These are phyloP conservation scores for Smittium culicis DNA, from an alignment of 371 early-diverging fungal species.

Conservation along the genomic window DNA sequence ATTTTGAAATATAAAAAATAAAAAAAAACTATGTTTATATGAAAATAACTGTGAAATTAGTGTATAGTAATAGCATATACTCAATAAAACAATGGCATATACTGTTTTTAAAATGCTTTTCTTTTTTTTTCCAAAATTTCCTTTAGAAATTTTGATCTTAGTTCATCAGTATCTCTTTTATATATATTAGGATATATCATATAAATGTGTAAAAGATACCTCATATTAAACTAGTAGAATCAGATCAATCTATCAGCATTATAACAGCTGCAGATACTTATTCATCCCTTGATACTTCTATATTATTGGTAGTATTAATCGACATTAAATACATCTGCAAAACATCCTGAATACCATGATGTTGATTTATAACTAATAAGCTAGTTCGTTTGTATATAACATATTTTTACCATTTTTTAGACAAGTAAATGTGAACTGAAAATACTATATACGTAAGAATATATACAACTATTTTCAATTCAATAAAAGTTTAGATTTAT, in stretches of 20 bases:
- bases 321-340: conserved; percentile 22
- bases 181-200: conserved; percentile 17
- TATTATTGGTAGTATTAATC: conserved; percentile 14
- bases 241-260: conserved; percentile 27
- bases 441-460: not conserved
- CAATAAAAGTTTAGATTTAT: not conserved
- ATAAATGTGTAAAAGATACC: conserved; percentile 20
- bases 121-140: no score
- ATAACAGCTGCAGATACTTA: conserved; percentile 15
- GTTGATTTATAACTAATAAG: not conserved
- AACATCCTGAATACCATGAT: conserved; percentile 12
- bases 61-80: no score
- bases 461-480: not conserved
- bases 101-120: no score
- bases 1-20: no score
- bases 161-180: conserved; percentile 13
- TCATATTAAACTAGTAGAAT: conserved; percentile 26
- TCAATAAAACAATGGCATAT: no score
- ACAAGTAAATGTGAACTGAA: not conserved
- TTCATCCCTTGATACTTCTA: conserved; percentile 7
- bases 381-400: no score
- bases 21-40: no score
- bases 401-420: no score
- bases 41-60: no score
- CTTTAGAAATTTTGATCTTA: conserved; percentile 19